These are phyloP conservation scores for Rhodamnia argentea DNA, from an alignment of 345 rosid species.

Conservation along the genomic window DNA sequence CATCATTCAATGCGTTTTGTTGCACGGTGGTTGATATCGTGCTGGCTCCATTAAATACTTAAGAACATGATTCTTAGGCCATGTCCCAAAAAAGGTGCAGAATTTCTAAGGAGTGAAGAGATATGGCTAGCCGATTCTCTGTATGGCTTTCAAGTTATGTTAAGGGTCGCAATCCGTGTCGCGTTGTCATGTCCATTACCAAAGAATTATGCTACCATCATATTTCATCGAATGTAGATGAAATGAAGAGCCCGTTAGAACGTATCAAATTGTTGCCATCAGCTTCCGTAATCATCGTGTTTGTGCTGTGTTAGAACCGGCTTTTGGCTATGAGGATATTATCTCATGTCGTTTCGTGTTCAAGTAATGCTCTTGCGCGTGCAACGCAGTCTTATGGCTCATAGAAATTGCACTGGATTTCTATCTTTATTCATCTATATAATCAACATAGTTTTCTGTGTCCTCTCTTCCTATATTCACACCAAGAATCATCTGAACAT, in stretches of 20 bases:
- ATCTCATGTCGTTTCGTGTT: neutral
- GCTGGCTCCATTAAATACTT: neutral
- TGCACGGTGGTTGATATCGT: neutral
- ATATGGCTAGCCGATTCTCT: neutral
- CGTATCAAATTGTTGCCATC: neutral
- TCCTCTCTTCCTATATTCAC: neutral
- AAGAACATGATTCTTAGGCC: neutral
- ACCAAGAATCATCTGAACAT: neutral
- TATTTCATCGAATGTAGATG: neutral
- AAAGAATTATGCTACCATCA: neutral
- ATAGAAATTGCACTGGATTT: too few relatives aligned
- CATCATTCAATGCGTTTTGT: conserved; percentile 3
- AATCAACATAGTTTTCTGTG: neutral
- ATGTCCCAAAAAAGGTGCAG: neutral
- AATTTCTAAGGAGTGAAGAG: neutral
- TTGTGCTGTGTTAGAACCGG: neutral
- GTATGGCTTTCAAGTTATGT: neutral
- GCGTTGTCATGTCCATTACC: neutral
- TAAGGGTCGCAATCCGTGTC: neutral
- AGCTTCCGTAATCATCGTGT: neutral
- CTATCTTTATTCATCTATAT: neutral
- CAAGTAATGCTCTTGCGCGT: neutral
- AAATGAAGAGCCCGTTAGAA: neutral
- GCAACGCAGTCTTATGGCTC: too few relatives aligned
- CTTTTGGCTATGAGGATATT: neutral